Evolutionary conservation across 2,329 filamentous ascomycete genomes (phyloP), one percentile per base, ranked within the genome.

Genomic region (Sporothrix mexicana): DNA sequence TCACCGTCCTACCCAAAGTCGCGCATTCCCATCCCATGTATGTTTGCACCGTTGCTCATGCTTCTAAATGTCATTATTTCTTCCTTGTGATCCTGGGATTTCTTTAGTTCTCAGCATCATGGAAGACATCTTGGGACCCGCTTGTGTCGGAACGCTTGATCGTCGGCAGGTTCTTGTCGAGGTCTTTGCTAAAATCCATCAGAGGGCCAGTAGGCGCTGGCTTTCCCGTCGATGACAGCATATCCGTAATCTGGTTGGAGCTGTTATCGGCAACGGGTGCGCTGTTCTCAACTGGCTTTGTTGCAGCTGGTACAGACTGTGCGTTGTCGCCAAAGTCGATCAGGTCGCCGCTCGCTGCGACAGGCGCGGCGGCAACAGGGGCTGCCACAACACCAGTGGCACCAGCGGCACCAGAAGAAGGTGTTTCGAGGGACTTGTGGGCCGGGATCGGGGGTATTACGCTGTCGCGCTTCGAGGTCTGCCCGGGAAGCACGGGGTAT

Each of bases 401-500:
- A 23, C 45, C 45, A 5, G 57, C 25, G 17, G 23, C n/a, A 13
- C 10, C 15, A 23, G n/a, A 13, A 13, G 41, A 20, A 6, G 61
- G 2, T 25, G n/a, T 47, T 41, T 61, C 73, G 36, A 76, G 30
- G 70, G 73, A 77, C 15, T 61, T 72, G 53, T 76, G 74, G 8
- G 78, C 77, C 13, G 78, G 73, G 67, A 83, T 83, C 74, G 87
- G 84, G 74, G 90, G 87, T 73, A 92, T 89, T 75, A 86, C 80
- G 76, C 88, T 87, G 80, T 85, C 83, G 71, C 85, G 82, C 57
- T 83, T 82, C 30, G 84, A 80, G 77, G 87, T 88, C 80, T 97
- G 94, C 45, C 94, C 95, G 53, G 89, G 88, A 36, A 98, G 80
- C 74, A 99, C 92, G 1, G 96, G 94, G 70, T 93, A 92, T 73